phyloP scores from a whole-genome alignment of 306 rosid genomes.

The Fragaria iinumae region DNA sequence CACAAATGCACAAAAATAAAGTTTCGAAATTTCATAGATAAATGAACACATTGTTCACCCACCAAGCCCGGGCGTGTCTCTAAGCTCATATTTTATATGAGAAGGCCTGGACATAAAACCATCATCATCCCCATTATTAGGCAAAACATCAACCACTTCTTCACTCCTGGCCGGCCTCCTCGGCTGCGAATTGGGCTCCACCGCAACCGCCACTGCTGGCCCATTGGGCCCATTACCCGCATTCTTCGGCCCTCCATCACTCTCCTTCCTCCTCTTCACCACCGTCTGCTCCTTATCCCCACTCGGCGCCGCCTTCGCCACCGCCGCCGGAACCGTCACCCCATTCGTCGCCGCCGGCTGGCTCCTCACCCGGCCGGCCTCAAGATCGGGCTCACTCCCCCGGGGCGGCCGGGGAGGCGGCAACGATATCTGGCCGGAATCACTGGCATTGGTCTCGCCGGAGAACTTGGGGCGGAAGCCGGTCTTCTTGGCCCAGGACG shows the following conservation, averaged over 20 bases:
- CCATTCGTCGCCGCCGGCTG: constrained; percentile 32
- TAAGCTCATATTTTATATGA: constrained; percentile 82
- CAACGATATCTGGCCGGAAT: constrained; percentile 56
- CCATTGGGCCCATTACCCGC: constrained; percentile 44
- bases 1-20: background rate
- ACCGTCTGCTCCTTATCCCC: constrained; percentile 36
- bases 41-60: constrained; percentile 9
- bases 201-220: constrained; percentile 27
- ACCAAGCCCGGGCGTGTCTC: constrained; percentile 96
- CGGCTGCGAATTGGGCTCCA: constrained; percentile 39
- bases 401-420: constrained; percentile 44
- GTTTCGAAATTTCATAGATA: background rate
- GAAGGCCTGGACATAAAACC: constrained; percentile 60
- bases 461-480: constrained; percentile 86
- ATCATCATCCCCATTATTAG: constrained; percentile 51
- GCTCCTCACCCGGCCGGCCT: constrained; percentile 48
- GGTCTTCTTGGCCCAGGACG: constrained; percentile 94
- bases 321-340: constrained; percentile 32
- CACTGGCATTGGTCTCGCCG: constrained; percentile 71
- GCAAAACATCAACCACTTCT: constrained; percentile 66
- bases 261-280: constrained; percentile 65
- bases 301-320: constrained; percentile 9
- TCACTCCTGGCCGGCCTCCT: constrained; percentile 52
- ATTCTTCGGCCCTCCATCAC: constrained; percentile 58
- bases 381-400: constrained; percentile 54